Base-by-base conservation (phyloP, 305 asterid genomes). In the Fraxinus nigra region DNA sequence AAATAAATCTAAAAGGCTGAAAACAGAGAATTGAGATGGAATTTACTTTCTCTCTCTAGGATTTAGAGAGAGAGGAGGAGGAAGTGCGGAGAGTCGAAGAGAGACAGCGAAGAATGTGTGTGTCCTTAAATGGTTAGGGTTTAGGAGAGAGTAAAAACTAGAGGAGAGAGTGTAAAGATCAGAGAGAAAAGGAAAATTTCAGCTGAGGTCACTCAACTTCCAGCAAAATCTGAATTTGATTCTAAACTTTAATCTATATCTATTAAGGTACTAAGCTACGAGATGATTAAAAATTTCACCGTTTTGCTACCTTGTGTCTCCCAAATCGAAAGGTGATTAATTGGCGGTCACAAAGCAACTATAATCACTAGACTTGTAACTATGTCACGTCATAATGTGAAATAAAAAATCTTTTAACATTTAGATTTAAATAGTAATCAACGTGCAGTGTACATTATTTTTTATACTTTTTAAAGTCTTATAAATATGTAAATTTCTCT, bases 71-170 rank as follows among this genome's bases (percentile, higher is more conserved):
- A 80, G 80, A 37, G 59, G 51, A 37, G 56, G 69, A 43, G 72
- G 77, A 78, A 76, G 82, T 79, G 84, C 82, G 83, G 86, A 77
- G 86, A 79, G 83, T 40, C 16, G 51, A 13, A 40, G 51, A 38
- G 46, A 85, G 85, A 86, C 82, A 86, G 87, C 88, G 84, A 80
- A 77, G 46, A 72, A 78, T 73, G 84, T 46, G 85, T 20, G 76
- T 28, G 76, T 75, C 89, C 86, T 88, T 92, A 93, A 89, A 90
- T 92, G 82, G 87, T 86, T 93, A 93, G 98, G 98, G 98, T 92
- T 92, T 92, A 88, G 88, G 77, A 81, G 79, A 82, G 87, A 30
- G 75, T 13, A 18, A 59, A 59, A 59, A 59, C 13, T 20, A 2
- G 67, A 34, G 38, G 38, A 34, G 7, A 54, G 63, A 18, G 69